phyloP scores from a whole-genome alignment of 1,139 yeast species.

The Pichia sp. region DNA sequence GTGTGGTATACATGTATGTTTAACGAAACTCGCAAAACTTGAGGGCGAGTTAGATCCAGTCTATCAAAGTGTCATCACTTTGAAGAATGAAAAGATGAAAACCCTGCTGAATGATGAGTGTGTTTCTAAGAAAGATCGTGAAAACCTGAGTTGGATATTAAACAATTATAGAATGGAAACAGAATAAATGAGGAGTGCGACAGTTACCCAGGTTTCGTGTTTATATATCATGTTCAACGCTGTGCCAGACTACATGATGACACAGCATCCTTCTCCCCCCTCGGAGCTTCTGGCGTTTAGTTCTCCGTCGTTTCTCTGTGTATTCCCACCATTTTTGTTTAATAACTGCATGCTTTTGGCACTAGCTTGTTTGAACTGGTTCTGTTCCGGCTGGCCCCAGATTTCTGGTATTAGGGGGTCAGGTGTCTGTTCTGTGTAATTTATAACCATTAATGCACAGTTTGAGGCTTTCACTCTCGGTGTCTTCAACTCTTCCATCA shows the following conservation, averaged over 20 bases:
- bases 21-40: conserved; percentile 30
- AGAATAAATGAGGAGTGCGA: too few species aligned
- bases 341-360: conserved; percentile 13
- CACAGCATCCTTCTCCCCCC: too few species aligned
- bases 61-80: too few species aligned
- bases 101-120: conserved; percentile 4
- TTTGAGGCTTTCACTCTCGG: conserved; percentile 65
- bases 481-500: conserved; percentile 45
- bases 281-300: neutral
- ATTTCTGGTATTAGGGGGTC: conserved; percentile 41
- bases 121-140: too few species aligned
- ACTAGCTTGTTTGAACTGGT: conserved; percentile 29
- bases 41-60: too few species aligned
- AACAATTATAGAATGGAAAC: too few species aligned
- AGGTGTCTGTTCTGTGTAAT: conserved; percentile 37
- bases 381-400: conserved; percentile 34
- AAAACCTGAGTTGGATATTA: too few species aligned
- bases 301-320: conserved; percentile 9
- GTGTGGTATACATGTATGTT: conserved; percentile 55
- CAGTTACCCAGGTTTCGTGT: too few species aligned
- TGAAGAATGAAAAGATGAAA: too few species aligned
- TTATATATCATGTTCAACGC: too few species aligned
- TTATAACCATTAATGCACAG: conserved; percentile 45
- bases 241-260: too few species aligned
- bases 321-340: conserved; percentile 18